Evolutionary conservation across 345 rosid species (phyloP), one percentile per base, ranked within the genome.

Genomic region (Fremontodendron californicum): DNA sequence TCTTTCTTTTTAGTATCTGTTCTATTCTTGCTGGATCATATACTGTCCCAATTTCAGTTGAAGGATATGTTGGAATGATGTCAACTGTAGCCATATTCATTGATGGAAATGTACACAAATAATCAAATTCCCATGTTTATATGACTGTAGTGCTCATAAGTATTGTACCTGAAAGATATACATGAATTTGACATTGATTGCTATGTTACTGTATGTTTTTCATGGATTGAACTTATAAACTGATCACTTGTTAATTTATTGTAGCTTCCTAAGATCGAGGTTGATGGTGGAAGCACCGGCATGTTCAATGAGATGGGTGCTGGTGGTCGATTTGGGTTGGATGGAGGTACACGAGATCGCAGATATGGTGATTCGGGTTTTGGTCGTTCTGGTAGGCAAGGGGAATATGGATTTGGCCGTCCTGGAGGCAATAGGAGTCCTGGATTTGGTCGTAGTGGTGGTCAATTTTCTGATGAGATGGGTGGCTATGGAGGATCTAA

Each of bases 191-290:
- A 48, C 25, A 9, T 29, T 71, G 60, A 49, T 71, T 71, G 45
- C 75, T 51, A n/a, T n/a, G 4, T 33, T 33, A 51, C 31, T 33
- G 13, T 18, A 71, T n/a, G 25, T 71, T 51, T 51, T 51, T 33
- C 11, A 21, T 51, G 45, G 75, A 71, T 37, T 71, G 10, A 48
- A 71, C 74, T 71, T 31, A 31, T 16, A 48, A 35, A 13, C 46
- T 71, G 29, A 51, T 19, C 6, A 51, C 23, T 31, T 19, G 18
- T 51, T 71, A 33, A 51, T 71, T 19, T 71, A 12, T n/a, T 33
- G 29, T n/a, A 71, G 62, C 75, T 71, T 71, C 75, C 62, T 19
- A 71, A n/a, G 62, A 52, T 71, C 15, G 46, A 71, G 60, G 31
- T 51, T 71, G 62, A 71, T 10, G 29, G 75, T 3, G 43, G 61